phyloP scores from a whole-genome alignment of 495 filamentous ascomycete species.

The Penicillium dipodomyicola region DNA sequence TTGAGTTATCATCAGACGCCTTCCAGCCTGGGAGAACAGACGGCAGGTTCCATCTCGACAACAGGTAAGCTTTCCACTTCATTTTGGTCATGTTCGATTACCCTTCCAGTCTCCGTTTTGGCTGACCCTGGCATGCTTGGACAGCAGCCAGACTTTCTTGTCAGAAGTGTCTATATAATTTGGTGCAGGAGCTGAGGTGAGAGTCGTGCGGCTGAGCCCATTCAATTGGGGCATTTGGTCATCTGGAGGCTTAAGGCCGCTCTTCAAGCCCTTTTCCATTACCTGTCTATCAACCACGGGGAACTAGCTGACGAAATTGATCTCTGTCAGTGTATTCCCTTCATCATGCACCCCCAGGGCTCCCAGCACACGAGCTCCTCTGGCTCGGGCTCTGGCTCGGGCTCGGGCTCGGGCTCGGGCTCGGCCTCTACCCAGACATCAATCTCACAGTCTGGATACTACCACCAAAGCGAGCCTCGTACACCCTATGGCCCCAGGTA shows the following conservation, averaged over 20 bases:
- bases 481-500: slow-evolving; percentile 32
- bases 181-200: slow-evolving; percentile 8
- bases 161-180: slow-evolving; percentile 9
- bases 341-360: slow-evolving; percentile 39
- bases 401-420: not conserved
- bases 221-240: not conserved
- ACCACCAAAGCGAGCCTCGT: slow-evolving; percentile 24
- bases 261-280: not conserved
- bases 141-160: not conserved
- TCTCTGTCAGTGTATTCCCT: not conserved
- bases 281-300: not conserved
- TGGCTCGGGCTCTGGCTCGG: slow-evolving; percentile 30
- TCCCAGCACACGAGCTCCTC: slow-evolving; percentile 31
- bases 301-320: not conserved
- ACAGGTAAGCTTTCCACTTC: not conserved
- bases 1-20: not conserved
- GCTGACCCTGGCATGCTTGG: not conserved
- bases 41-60: not conserved
- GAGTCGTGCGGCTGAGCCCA: not conserved
- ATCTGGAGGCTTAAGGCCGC: not conserved
- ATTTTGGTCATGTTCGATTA: not conserved
- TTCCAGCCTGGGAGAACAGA: not conserved
- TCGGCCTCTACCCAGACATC: slow-evolving; percentile 14
- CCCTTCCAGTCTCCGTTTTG: not conserved
- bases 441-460: slow-evolving; percentile 24